Base-by-base conservation (phyloP, 208 protist genomes). In the Porcisia deanei region DNA sequence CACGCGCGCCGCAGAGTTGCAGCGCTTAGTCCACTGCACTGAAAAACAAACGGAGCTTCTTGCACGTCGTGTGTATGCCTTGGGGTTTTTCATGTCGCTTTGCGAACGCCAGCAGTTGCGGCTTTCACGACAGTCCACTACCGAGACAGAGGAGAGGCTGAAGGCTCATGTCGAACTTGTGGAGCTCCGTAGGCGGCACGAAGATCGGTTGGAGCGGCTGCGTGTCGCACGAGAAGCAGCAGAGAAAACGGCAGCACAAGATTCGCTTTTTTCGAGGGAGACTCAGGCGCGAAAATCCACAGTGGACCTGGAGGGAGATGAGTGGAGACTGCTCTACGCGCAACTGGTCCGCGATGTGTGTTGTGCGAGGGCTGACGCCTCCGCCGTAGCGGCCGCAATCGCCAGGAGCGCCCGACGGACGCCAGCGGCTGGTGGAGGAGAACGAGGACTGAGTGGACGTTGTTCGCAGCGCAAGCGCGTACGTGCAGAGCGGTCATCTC, bases 251-350 rank as follows among this genome's bases (percentile, higher is more conserved):
- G 55, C 53, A 5, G 65, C 25, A 14, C 34, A 22, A 9, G 63
- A 75, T 55, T 43, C 71, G 6, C 45, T 69, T 2, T 49, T 47
- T 0, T 43, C 54, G 2, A 37, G 39, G 25, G 71, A 83, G 61
- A 53, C 64, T 6, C 85, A 85, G 60, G 68, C 67, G 45, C 75
- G 71, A 41, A 85, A 88, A 55, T 70, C 81, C 20, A 73, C 81
- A 4, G 77, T 74, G 71, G 87, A 76, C 20, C 67, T 91, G 16
- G 67, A 76, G 60, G 86, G 58, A 41, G 90, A 94, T 78, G 89
- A 94, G 76, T 85, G 76, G 57, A 18, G 70, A 10, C 71, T 81
- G 12, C 34, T 81, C 52, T 66, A 81, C 57, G 77, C 77, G 30
- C 77, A 81, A 41, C 22, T 81, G 16, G 71, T 81, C 43, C 69